A percentile compares a stretch with the other conserved stretches of the same genome.
Evolutionary conservation across 164 flowering plant species (phyloP).

Genomic region (Chimonanthus praecox): DNA sequence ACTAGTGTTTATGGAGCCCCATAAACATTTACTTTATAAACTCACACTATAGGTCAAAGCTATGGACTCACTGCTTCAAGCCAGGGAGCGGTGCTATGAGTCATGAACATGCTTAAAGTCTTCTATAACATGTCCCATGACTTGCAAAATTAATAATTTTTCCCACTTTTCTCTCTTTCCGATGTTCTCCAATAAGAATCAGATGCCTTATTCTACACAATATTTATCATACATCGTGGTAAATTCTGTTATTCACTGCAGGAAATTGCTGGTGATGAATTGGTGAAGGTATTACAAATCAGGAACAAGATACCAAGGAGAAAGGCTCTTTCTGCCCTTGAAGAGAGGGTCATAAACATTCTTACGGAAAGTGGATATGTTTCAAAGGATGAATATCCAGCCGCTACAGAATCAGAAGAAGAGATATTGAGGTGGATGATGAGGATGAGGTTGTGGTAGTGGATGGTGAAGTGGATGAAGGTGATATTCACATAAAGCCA

Average conservation of each 20-base stretch:
- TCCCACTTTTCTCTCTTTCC: neutral
- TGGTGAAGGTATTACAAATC: slow-evolving; percentile 63
- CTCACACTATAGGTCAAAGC: too few species aligned
- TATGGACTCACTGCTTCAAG: too few species aligned
- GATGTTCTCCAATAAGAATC: neutral
- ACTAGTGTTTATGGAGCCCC: too few species aligned
- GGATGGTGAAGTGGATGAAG: slow-evolving; percentile 99
- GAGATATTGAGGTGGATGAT: slow-evolving; percentile 79
- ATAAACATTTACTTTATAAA: too few species aligned
- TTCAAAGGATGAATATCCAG: slow-evolving; percentile 34
- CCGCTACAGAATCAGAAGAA: slow-evolving; percentile 35
- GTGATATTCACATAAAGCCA: slow-evolving; percentile 92
- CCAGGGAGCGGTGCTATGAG: too few species aligned
- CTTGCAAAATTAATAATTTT: too few species aligned
- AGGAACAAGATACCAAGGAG: slow-evolving; percentile 75
- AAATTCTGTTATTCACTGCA: slow-evolving; percentile 18
- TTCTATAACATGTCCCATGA: too few species aligned
- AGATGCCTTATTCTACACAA: neutral
- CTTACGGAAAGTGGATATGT: slow-evolving; percentile 85
- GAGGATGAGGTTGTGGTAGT: slow-evolving; percentile 90
- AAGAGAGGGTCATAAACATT: slow-evolving; percentile 63
- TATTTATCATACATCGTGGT: neutral
- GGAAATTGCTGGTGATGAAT: slow-evolving; percentile 87
- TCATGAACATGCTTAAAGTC: too few species aligned
- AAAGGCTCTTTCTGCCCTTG: slow-evolving; percentile 74